Base-by-base conservation (phyloP, 306 rosid species). In the Mucuna pruriens region DNA sequence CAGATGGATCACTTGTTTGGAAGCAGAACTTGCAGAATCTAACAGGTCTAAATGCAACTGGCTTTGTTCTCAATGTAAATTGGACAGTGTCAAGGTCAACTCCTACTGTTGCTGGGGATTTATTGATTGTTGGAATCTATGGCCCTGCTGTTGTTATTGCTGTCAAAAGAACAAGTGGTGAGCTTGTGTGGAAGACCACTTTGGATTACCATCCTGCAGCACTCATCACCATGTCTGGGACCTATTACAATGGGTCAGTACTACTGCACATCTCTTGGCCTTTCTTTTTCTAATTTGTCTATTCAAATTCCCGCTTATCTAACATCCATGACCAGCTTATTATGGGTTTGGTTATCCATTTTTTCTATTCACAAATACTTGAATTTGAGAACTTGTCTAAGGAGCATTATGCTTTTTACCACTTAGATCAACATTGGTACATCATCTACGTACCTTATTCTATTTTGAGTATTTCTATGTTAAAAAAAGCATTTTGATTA, bases 81-180 rank as follows among this genome's bases (percentile, higher is more conserved):
- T 76, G 83, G 19, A 87, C 88, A 0, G 80, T 90, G 29, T 74
- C 94, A 4, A 78, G 92, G 68, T 81, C 90, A 10, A 90, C 92
- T 31, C 94, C 94, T 4, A 90, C 91, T 1, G 52, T 90, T 2
- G 88, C 79, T 15, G 76, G 7, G 33, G 86, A 76, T 83, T 70
- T 70, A 2, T 0, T 83, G 78, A 83, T 83, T 2, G 16, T 70
- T 26, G 86, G 82, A 69, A 70, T 90, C 42, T 86, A 84, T 77
- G 97, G 92, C 1, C 97, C 97, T n/a, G 87, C 90, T 20, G 81
- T 76, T 25, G 83, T 90, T 46, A 42, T 92, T 61, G 92, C 83
- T 46, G 82, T 92, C 33, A 81, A 75, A 44, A 87, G 84, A 60
- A 83, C 68, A 2, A 88, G 54, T 4, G 91, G 94, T 55, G 55